Evolutionary conservation across 371 early-diverging fungal genomes (phyloP), one percentile per base, ranked within the genome.

Genomic region (Chytridiales sp.): DNA sequence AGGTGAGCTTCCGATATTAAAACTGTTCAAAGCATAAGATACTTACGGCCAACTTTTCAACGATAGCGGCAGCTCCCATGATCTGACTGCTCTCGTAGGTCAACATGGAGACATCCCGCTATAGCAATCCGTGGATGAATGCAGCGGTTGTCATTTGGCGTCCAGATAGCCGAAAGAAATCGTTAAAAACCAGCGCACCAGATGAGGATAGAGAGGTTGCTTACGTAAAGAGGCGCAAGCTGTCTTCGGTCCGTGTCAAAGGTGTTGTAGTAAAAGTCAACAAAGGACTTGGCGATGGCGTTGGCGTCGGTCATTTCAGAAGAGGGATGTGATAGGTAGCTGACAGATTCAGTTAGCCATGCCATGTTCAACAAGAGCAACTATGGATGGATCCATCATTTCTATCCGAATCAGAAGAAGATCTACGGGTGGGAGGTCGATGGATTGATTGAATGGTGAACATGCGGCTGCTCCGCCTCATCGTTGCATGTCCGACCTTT

Each of bases 91-190:
- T 89, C 76, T 95, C 95, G 73, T 91, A 96, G 44, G 88, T 83
- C 66, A 96, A 68, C 90, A 89, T 89, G 48, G 94, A 94, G 53
- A 63, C 36, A 1, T 79, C 81, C 55, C 88, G 76, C 94, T 95
- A 72, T 67, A 64, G 17, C 11, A 34, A 47, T 32, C 46, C 13
- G 30, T 44, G 39, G 32, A 26, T 13, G 27, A 11, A 52, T 34
- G 4, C 52, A 36, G 57, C 19, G 13, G 44, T 19, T 5, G 21
- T 26, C 15, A 8, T 11, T 44, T 22, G 8, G 46, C 46, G 41
- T 19, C 19, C 9, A 40, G 39, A 15, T 17, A 17, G 11, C 34
- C 15, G 17, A 38, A 35, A 19, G 9, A 24, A 15, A n/a, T 22
- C 17, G 32, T 11, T n/a, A 39, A 38, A 27, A 22, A 19, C 19